Base-by-base conservation (phyloP, 352 stramenopile species). In the Bremia lactucae region DNA sequence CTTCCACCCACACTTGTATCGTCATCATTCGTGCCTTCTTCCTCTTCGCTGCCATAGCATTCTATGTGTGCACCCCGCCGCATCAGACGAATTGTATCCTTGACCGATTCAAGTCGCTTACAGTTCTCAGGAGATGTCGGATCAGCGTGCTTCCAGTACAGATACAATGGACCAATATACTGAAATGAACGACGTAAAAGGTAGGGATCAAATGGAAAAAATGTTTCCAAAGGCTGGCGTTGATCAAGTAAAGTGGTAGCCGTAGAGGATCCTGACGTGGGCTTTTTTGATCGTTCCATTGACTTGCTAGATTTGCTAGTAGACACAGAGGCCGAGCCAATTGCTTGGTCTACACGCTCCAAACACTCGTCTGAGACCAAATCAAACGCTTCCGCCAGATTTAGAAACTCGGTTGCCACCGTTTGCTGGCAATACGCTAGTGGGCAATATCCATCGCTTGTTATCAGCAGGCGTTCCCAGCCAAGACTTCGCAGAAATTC, bases 171-270 rank as follows among this genome's bases (percentile, higher is more conserved):
- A 3, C 92, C 83, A 36, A 98, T 89, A 54, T 86, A 96, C 18
- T 62, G 68, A 57, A 96, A 96, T 15, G 91, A 98, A 22, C 80
- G 76, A 14, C 91, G 72, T 20, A 98, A 58, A 25, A 98, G 64
- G 51, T 97, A 97, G 6, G 95, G 95, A 65, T 98, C 95, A 49
- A 98, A 98, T 18, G 95, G 95, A 46, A 98, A 98, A 52, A 98
- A 98, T 4, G 76, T 88, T 44, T 88, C 72, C 5, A 86, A 55
- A 14, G 71, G 69, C 26, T 83, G 69, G 8, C 74, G 71, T 23
- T 78, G 60, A 6, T 67, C 69, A 10, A 87, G 58, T 11, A 77
- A 31, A 3, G 58, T 65, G 9, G 52, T 51, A 18, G 59, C 47
- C 13, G 60, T 36, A 5, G 51, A 53, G 22, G 47, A 56, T 16